phyloP scores from a whole-genome alignment of 2,329 filamentous ascomycete genomes.

The Claviceps capensis region DNA sequence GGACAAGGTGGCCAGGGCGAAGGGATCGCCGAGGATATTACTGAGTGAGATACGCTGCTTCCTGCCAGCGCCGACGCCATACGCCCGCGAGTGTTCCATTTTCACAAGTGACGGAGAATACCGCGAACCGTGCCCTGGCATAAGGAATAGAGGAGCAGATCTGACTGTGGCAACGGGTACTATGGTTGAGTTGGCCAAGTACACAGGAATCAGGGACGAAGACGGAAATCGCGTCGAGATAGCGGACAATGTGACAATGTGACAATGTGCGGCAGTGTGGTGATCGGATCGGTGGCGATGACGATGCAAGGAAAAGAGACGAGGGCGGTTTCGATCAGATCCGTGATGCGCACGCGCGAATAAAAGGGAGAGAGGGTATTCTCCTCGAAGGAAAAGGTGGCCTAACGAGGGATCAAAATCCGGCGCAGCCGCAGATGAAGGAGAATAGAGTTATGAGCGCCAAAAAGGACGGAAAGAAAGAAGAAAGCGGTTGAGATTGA shows the following conservation, averaged over 20 bases:
- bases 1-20: constrained; percentile 85
- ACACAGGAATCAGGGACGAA: not conserved
- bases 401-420: constrained; percentile 3
- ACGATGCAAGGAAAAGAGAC: not conserved
- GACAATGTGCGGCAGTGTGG: not conserved
- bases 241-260: not conserved
- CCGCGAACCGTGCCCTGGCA: constrained; percentile 62
- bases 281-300: not conserved
- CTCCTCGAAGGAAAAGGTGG: not conserved
- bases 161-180: not conserved
- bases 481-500: constrained; percentile 1
- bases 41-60: constrained; percentile 55
- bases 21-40: constrained; percentile 91
- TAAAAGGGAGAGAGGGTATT: not conserved
- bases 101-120: constrained; percentile 63
- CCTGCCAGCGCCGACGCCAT: constrained; percentile 35
- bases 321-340: constrained; percentile 1
- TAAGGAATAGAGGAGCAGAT: constrained; percentile 29
- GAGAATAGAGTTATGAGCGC: not conserved
- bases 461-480: not conserved
- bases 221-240: not conserved
- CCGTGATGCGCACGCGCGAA: not conserved
- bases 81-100: constrained; percentile 59
- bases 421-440: constrained; percentile 9
- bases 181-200: not conserved